A percentile compares a stretch with the other conserved stretches of the same genome.
phyloP scores from a whole-genome alignment of 306 rosid species.

The Cucumis cinereus region DNA sequence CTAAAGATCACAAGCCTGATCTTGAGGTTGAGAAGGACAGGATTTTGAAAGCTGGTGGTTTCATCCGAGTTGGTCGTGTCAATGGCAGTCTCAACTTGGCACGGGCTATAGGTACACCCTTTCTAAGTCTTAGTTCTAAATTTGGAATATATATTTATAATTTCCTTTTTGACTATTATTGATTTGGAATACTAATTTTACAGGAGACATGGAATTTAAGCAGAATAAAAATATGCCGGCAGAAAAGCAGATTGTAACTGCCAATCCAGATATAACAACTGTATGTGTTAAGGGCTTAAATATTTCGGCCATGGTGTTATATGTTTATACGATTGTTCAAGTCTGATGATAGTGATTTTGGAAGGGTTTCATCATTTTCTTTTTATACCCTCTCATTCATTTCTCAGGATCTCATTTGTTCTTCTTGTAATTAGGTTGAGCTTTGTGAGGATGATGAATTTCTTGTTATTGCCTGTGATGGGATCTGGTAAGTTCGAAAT shows the following conservation, averaged over 20 bases:
- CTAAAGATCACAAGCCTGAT: constrained; percentile 94
- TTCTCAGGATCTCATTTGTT: not conserved
- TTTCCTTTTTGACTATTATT: not conserved
- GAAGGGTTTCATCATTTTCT: not conserved
- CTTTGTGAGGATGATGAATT: constrained; percentile 85
- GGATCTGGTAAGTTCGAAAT: constrained; percentile 63
- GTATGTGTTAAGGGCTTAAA: constrained; percentile 26
- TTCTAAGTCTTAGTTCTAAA: not conserved
- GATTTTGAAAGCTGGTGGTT: constrained; percentile 89
- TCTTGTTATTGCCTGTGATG: constrained; percentile 92
- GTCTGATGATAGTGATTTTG: not conserved
- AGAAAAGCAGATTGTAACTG: constrained; percentile 81
- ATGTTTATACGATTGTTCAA: not conserved
- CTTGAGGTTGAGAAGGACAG: constrained; percentile 80
- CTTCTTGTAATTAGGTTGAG: constrained; percentile 40
- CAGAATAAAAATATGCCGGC: constrained; percentile 64
- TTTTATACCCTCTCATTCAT: not conserved
- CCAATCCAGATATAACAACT: constrained; percentile 62
- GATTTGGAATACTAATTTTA: constrained; percentile 7
- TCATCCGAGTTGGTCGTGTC: constrained; percentile 82
- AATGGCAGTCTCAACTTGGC: constrained; percentile 92
- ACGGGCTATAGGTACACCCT: constrained; percentile 67
- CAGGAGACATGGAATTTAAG: constrained; percentile 92
- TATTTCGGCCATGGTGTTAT: not conserved
- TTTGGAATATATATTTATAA: not conserved